These are phyloP conservation scores for Wickerhamia fluorescens DNA, from an alignment of 805 yeast genomes.

Conservation along the genomic window DNA sequence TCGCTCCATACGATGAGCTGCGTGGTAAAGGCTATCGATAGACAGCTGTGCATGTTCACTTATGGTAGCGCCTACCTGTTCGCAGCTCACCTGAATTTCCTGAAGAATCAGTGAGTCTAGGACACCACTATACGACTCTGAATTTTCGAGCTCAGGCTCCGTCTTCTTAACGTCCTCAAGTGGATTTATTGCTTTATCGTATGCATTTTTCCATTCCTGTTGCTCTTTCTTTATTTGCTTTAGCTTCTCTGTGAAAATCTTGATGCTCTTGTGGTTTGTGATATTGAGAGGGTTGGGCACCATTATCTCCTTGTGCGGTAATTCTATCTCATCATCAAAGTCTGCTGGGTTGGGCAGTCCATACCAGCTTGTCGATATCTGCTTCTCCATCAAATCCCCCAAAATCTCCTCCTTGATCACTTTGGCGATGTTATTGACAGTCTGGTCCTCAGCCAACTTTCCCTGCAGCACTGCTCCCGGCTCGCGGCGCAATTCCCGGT, in stretches of 20 bases:
- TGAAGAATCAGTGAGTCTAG: too few species aligned
- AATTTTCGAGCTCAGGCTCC: too few species aligned
- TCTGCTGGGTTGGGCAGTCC: conserved; percentile 18
- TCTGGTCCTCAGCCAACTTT: conserved; percentile 26
- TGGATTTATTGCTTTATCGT: conserved; percentile 10
- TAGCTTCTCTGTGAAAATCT: conserved; percentile 39
- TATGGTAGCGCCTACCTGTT: too few species aligned
- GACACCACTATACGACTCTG: too few species aligned
- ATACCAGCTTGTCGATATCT: conserved; percentile 66
- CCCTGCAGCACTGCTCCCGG: conserved; percentile 3
- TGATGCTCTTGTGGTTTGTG: conserved; percentile 42
- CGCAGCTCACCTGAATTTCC: too few species aligned
- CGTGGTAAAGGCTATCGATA: too few species aligned
- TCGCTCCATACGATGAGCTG: too few species aligned
- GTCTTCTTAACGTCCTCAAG: too few species aligned
- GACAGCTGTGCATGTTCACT: too few species aligned
- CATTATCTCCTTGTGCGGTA: conserved; percentile 23
- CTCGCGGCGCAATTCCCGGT: neutral
- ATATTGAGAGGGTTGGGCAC: conserved; percentile 57
- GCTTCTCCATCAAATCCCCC: conserved; percentile 51
- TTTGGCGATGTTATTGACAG: conserved; percentile 47
- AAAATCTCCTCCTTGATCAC: conserved; percentile 59
- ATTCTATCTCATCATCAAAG: conserved; percentile 14
- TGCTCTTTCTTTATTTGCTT: conserved; percentile 39
- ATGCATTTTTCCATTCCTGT: conserved; percentile 37